Evolutionary conservation across 257 asterid species (phyloP), one percentile per base, ranked within the genome.

Genomic region (Linderniella brevidens): DNA sequence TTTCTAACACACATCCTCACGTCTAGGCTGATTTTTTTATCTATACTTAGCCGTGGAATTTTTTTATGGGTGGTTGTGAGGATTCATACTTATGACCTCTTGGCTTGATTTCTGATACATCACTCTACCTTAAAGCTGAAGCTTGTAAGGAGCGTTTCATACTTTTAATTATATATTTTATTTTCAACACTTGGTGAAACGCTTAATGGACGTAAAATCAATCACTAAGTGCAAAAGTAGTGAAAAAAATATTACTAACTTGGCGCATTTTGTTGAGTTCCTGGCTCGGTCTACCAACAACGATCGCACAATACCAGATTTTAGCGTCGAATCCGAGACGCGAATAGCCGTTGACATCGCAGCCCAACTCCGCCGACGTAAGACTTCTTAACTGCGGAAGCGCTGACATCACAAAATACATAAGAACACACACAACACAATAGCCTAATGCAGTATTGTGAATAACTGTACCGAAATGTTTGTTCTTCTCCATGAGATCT

Each of bases 291-390:
- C 98, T 73, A 62, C 96, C 98, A 55, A 82, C 88, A 56, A 79
- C 68, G 64, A 90, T 64, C 65, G 80, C 96, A 71, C 98, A 90
- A 53, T 90, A 90, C 98, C 98, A 90, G 57, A 81, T 58, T 75
- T 58, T 79, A 56, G 79, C 58, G 69, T 68, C 96, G 59, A 57
- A 64, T 45, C 94, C 92, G 2, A 93, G 87, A 58, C 94, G 93
- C 50, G 98, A 90, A 71, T 61, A 68, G 57, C 96, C 96, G 40
- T 74, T 65, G 13, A 80, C 80, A 67, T 79, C 82, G 52, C 98
- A 90, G 37, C 98, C 98, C 70, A 90, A 67, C 57, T 81, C 98
- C 66, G 47, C 53, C 11, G 98, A 55, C 46, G 98, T 80, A 53
- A 73, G 37, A 53, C 72, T 85, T 78, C 98, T 81, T 72, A 90